These are phyloP conservation scores for Grosmannia huntii DNA, from an alignment of 2,329 filamentous ascomycete species.

Conservation along the genomic window DNA sequence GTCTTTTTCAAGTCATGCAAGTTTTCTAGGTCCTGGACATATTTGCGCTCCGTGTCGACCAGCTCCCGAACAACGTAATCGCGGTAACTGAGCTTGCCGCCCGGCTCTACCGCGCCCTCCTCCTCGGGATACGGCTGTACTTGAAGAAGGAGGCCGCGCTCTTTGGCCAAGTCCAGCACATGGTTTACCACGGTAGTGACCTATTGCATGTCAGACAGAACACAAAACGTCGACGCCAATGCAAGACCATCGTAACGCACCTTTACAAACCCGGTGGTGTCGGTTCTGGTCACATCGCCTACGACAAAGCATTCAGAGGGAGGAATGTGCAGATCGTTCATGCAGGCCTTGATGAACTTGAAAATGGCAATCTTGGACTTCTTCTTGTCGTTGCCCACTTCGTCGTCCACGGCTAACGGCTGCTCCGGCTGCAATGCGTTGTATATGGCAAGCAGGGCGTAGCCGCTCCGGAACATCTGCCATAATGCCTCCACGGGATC, in stretches of 20 bases:
- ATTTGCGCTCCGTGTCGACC: slow-evolving; percentile 91
- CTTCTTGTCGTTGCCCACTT: slow-evolving; percentile 50
- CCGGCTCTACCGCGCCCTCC: slow-evolving; percentile 36
- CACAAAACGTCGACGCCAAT: neutral
- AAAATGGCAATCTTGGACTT: slow-evolving; percentile 79
- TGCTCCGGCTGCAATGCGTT: slow-evolving; percentile 66
- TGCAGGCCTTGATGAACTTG: slow-evolving; percentile 82
- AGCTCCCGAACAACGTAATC: slow-evolving; percentile 87
- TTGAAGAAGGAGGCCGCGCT: slow-evolving; percentile 59
- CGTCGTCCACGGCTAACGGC: slow-evolving; percentile 54
- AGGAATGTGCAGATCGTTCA: slow-evolving; percentile 68
- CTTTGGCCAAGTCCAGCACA: slow-evolving; percentile 75
- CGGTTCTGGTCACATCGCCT: slow-evolving; percentile 79
- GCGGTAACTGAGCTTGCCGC: slow-evolving; percentile 58
- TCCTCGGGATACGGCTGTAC: slow-evolving; percentile 45
- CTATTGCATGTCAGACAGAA: slow-evolving; percentile 22
- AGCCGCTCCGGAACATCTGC: slow-evolving; percentile 72
- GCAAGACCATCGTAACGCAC: slow-evolving; percentile 28
- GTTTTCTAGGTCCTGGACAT: slow-evolving; percentile 93
- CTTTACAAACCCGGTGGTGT: slow-evolving; percentile 96
- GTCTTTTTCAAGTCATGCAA: slow-evolving; percentile 84
- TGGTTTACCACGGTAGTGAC: slow-evolving; percentile 86
- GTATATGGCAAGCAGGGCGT: slow-evolving; percentile 78
- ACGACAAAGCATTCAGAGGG: slow-evolving; percentile 82
- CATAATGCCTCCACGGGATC: slow-evolving; percentile 87